These are phyloP conservation scores for Aspergillus tubingensis DNA, from an alignment of 2,329 filamentous ascomycete species.

Conservation along the genomic window DNA sequence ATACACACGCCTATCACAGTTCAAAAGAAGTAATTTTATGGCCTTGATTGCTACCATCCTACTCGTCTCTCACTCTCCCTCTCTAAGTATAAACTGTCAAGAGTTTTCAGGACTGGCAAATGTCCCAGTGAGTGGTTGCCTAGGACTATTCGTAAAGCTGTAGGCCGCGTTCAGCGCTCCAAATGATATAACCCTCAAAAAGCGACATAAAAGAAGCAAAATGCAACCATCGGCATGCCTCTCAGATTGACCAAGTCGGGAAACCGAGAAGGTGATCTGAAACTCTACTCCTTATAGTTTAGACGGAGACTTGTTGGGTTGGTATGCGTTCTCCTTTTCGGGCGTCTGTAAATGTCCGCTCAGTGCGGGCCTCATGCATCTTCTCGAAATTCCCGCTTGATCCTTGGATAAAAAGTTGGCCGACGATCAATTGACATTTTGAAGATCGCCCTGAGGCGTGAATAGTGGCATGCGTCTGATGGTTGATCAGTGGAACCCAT, in stretches of 20 bases:
- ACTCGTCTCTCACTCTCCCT: neutral
- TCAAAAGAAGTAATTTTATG: neutral
- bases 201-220: neutral
- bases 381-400: neutral
- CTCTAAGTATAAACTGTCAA: neutral
- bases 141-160: neutral
- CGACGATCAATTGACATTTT: neutral
- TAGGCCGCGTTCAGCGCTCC: neutral
- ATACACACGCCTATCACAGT: neutral
- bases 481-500: slow-evolving; percentile 19
- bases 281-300: neutral
- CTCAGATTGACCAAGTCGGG: neutral
- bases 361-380: neutral
- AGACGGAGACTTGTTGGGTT: neutral
- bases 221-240: neutral
- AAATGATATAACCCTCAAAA: neutral
- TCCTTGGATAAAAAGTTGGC: neutral
- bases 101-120: no score
- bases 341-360: neutral
- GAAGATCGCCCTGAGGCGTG: neutral
- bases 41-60: neutral
- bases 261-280: neutral
- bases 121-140: no score
- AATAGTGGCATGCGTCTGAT: slow-evolving; percentile 7
- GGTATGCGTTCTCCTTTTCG: neutral